phyloP scores from a whole-genome alignment of 2,329 filamentous ascomycete species.

The Fusarium burgessii region DNA sequence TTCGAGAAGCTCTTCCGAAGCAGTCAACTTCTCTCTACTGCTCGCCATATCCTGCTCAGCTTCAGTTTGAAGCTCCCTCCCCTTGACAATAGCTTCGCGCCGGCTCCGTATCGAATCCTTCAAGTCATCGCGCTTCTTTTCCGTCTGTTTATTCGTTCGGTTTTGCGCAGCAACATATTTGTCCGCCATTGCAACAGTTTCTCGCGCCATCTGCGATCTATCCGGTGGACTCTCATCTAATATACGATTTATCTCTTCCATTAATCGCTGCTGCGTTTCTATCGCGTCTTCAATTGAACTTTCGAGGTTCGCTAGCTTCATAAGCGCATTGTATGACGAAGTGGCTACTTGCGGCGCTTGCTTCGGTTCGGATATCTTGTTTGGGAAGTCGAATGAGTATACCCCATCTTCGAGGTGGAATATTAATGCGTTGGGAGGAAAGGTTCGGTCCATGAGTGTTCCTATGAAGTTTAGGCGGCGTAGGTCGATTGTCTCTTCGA shows the following conservation, averaged over 20 bases:
- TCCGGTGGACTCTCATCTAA: conserved; percentile 58
- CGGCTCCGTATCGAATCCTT: conserved; percentile 73
- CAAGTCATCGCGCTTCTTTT: conserved; percentile 75
- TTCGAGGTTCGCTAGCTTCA: conserved; percentile 89
- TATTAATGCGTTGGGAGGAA: conserved; percentile 84
- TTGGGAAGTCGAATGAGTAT: conserved; percentile 81
- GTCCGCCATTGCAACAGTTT: conserved; percentile 60
- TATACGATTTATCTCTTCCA: conserved; percentile 79
- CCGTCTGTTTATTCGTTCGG: conserved; percentile 72
- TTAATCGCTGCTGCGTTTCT: conserved; percentile 78
- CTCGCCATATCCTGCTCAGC: conserved; percentile 71
- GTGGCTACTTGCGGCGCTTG: conserved; percentile 67
- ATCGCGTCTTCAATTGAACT: conserved; percentile 92
- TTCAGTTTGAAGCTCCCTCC: conserved; percentile 68
- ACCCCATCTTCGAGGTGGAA: conserved; percentile 89
- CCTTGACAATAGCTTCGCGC: conserved; percentile 74
- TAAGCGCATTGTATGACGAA: conserved; percentile 87
- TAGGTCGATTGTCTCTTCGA: conserved; percentile 80
- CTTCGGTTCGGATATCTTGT: conserved; percentile 62
- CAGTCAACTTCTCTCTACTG: conserved; percentile 68
- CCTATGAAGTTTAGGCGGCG: conserved; percentile 83
- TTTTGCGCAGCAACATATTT: conserved; percentile 72
- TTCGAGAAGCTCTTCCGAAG: conserved; percentile 66
- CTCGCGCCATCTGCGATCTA: conserved; percentile 61
- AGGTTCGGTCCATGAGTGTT: conserved; percentile 74